Conservation (phyloP, 2,329 filamentous ascomycete species). For the Niveomyces coronatus region DNA sequence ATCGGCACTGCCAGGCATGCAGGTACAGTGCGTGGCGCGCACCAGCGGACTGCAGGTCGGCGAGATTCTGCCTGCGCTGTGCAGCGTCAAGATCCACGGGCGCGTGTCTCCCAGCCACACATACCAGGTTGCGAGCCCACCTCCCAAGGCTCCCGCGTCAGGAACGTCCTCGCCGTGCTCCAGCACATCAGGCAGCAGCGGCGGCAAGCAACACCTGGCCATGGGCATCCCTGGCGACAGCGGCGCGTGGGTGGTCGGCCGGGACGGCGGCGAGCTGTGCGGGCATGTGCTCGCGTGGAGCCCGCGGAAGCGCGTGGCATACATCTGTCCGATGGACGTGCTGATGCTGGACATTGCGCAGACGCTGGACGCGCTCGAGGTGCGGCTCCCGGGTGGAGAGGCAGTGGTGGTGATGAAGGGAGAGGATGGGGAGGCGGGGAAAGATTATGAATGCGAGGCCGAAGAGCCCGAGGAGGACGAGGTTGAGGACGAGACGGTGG, state of each 20-base stretch:
- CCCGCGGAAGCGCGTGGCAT: constrained; percentile 67
- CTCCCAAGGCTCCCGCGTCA: too few relatives aligned
- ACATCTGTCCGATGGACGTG: constrained; percentile 93
- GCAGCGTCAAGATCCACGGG: constrained; percentile 78
- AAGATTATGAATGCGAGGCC: background rate
- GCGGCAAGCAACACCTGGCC: constrained; percentile 19
- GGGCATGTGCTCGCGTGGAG: constrained; percentile 89
- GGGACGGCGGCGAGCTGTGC: constrained; percentile 66
- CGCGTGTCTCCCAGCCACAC: constrained; percentile 69
- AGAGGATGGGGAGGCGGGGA: constrained; percentile 6
- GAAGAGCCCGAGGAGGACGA: background rate
- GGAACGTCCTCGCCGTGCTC: too few relatives aligned
- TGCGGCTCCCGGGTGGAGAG: constrained; percentile 59
- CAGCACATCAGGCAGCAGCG: too few relatives aligned
- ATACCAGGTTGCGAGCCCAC: constrained; percentile 44
- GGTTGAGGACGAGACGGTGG: background rate
- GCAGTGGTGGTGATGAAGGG: constrained; percentile 25
- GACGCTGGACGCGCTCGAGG: constrained; percentile 58
- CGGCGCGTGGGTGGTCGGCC: constrained; percentile 86
- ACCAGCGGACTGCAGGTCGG: constrained; percentile 78
- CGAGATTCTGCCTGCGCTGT: constrained; percentile 65
- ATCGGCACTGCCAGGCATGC: constrained; percentile 56
- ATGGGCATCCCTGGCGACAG: constrained; percentile 76
- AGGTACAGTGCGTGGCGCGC: constrained; percentile 80
- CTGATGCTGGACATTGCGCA: constrained; percentile 75